phyloP scores from a whole-genome alignment of 768 basidiomycete species.

The Leccinum boreale region DNA sequence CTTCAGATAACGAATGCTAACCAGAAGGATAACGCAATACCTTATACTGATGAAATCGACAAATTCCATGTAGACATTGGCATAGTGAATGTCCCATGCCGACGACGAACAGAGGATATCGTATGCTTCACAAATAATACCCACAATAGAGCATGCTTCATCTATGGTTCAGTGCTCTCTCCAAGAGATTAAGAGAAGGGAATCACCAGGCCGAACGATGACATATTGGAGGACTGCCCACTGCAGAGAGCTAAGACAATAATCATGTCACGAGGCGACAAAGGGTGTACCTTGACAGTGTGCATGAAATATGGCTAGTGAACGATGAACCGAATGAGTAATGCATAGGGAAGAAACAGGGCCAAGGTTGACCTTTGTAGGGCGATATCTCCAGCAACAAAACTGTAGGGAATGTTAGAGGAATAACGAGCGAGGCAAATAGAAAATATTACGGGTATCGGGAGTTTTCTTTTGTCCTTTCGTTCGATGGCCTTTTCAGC shows the following conservation, averaged over 20 bases:
- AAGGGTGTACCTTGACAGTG: slow-evolving; percentile 61
- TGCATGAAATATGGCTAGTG: slow-evolving; percentile 83
- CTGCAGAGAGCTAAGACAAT: slow-evolving; percentile 31
- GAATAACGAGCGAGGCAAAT: not conserved
- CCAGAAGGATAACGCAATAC: slow-evolving; percentile 32
- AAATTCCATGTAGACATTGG: slow-evolving; percentile 65
- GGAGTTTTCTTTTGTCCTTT: slow-evolving; percentile 75
- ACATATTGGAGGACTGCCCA: slow-evolving; percentile 92
- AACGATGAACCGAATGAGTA: slow-evolving; percentile 8
- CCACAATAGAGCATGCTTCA: slow-evolving; percentile 52
- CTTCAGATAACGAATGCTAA: not conserved
- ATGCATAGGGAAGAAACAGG: not conserved
- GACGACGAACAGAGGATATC: slow-evolving; percentile 67
- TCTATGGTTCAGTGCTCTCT: slow-evolving; percentile 4
- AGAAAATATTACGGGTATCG: slow-evolving; percentile 53
- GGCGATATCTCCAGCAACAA: slow-evolving; percentile 78
- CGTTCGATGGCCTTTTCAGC: slow-evolving; percentile 67
- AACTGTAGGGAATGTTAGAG: slow-evolving; percentile 42
- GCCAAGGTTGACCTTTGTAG: slow-evolving; percentile 56
- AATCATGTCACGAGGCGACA: not conserved
- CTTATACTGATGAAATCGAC: slow-evolving; percentile 83
- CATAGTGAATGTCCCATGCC: slow-evolving; percentile 57
- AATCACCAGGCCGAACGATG: slow-evolving; percentile 57
- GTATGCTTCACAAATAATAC: slow-evolving; percentile 71
- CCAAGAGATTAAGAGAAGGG: not conserved